Base-by-base conservation (phyloP, 2,329 filamentous ascomycete genomes). In the Colletotrichum shisoi region DNA sequence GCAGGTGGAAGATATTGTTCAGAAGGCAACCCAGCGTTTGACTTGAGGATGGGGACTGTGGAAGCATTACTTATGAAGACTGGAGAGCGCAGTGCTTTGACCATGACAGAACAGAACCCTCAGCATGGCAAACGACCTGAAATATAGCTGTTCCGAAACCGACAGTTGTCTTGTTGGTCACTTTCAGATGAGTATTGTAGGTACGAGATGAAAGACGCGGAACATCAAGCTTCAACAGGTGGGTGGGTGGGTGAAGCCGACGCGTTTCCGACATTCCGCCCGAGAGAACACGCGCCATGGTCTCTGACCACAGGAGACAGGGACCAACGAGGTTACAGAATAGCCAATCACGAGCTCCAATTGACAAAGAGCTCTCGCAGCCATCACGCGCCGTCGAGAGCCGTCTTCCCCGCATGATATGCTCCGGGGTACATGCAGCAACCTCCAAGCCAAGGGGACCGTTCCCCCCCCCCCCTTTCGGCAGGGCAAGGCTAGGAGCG, bases 401-500 rank as follows among this genome's bases (percentile, higher is more conserved):
- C 59, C 59, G 39, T 27, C n/a, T 66, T 61, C 63, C 59, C 63
- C 63, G 59, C 63, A 67, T 52, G 31, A 58, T 13, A 58, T 13
- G 31, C 63, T 67, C 59, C n/a, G 21, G 15, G 49, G 40, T 9
- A 44, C n/a, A 17, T 51, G 37, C 63, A 57, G 42, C 7, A 3
- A 15, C 37, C 42, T 45, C 37, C 17, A 27, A 24, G 49, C 9
- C 49, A 49, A 0, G 54, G 15, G 27, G 15, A 31, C 27, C 12
- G 24, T 27, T 1, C 24, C 24, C n/a, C 3, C 24, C 24, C 34
- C 37, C 15, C 44, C 2, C 4, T 13, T 34, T 67, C 64, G 64
- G 64, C 48, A 67, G 34, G 19, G 27, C 5, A 54, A 67, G 64
- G 64, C 24, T 63, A 67, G 64, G 42, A 49, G 42, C 64, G 64